Conservation (phyloP, 2,329 filamentous ascomycete species). For the Penicillium rolfsii region DNA sequence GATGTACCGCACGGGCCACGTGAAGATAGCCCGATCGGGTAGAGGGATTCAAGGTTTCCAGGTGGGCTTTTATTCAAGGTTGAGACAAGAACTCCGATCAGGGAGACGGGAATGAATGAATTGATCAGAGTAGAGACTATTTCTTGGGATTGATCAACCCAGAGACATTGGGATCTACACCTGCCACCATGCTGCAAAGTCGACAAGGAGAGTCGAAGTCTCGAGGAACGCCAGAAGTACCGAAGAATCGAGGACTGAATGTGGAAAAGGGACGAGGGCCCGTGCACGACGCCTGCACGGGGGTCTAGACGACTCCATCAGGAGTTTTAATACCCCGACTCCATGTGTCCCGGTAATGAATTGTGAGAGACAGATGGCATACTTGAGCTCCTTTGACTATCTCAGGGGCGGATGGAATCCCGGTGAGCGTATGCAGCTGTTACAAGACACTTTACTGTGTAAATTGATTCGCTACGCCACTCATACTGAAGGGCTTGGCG, state of each 20-base stretch:
- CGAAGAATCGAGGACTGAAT: slow-evolving; percentile 4
- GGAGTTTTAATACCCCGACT: background rate
- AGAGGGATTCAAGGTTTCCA: background rate
- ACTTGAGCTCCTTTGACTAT: background rate
- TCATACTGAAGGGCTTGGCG: background rate
- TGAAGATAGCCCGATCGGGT: slow-evolving; percentile 8
- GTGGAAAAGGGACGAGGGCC: slow-evolving; percentile 5
- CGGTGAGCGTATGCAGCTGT: background rate
- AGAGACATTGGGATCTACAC: background rate
- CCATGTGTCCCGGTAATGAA: background rate
- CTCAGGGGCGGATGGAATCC: background rate
- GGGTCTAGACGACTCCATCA: background rate
- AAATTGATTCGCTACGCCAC: background rate
- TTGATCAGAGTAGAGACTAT: background rate
- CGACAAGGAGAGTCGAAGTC: background rate
- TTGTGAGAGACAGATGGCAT: background rate
- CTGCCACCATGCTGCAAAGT: background rate
- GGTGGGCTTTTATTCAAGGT: background rate
- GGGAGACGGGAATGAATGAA: background rate
- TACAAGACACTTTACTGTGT: background rate
- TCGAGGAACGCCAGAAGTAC: background rate
- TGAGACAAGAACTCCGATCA: background rate
- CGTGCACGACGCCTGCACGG: background rate
- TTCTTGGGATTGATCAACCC: background rate
- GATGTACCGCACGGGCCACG: slow-evolving; percentile 21